Evolutionary conservation across 2,329 filamentous ascomycete genomes (phyloP), one percentile per base, ranked within the genome.

Genomic region (Fusarium sp.): DNA sequence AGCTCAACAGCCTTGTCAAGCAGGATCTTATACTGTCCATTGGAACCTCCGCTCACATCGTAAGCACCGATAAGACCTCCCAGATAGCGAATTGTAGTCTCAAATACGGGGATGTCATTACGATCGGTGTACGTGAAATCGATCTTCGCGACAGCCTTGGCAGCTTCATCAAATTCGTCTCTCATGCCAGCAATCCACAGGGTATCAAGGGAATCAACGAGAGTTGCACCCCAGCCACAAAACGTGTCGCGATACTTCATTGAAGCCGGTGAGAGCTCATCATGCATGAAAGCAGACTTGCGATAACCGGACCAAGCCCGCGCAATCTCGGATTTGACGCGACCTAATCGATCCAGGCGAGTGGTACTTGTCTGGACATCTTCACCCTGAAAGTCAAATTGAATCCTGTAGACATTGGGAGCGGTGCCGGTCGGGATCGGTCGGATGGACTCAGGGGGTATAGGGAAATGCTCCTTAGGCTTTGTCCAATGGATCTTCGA

Each of bases 81-180:
- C 7, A 98, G 85, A 75, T 98, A 97, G 54, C 95, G 89, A 76
- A 98, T 98, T 14, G 91, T 93, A 1, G 94, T 97, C 81, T 98
- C 95, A 74, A 98, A 98, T 10, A 97, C 86, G n/a, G 94, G 94
- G 47, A 98, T 96, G 50, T 92, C 88, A 40, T 81, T 78, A 51
- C 90, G 85, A 16, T 80, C 77, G 5, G 89, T 91, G 14, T 88
- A 91, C 5, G 92, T 96, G 74, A 98, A 98, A 79, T 98, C 94
- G 62, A 98, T 95, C 8, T 87, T 80, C 60, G 85, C 85, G 24
- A 95, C 89, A 6, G 87, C 89, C 54, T 88, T 85, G 46, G 92
- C 89, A 3, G 93, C 94, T 66, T 93, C 90, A 63, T 93, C 89
- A 75, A 97, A 97, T 74, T 97, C 93, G 1, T 91, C 86, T 74